phyloP scores from a whole-genome alignment of 805 yeast species.

The Saturnispora gosingensis region DNA sequence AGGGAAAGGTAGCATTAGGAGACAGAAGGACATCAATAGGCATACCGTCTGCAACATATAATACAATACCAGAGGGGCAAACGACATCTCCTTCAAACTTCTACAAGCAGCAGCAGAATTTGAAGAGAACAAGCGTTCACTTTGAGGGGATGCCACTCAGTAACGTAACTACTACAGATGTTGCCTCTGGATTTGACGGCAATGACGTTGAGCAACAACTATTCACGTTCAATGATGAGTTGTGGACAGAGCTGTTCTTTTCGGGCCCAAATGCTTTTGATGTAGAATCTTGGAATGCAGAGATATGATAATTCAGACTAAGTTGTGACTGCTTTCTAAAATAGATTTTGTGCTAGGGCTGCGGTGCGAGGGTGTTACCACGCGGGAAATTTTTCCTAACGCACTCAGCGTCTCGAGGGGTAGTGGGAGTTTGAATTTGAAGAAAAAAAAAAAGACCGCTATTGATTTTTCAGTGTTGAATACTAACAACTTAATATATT shows the following conservation, averaged over 20 bases:
- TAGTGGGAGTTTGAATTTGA: neutral
- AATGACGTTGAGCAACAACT: slow-evolving; percentile 27
- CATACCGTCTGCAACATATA: neutral
- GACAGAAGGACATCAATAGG: neutral
- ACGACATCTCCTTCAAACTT: neutral
- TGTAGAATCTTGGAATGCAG: neutral
- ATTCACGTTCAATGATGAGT: slow-evolving; percentile 55
- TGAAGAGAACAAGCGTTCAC: neutral
- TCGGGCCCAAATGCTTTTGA: slow-evolving; percentile 9
- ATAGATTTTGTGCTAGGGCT: neutral
- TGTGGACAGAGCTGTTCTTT: slow-evolving; percentile 52
- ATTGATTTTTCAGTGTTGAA: neutral
- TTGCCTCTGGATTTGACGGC: neutral
- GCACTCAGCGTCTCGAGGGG: neutral
- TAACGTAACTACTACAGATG: slow-evolving; percentile 1
- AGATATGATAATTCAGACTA: neutral
- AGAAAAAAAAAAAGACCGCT: neutral
- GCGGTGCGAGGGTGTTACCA: slow-evolving; percentile 12
- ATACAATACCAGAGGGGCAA: neutral
- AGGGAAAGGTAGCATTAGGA: neutral
- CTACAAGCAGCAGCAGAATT: neutral
- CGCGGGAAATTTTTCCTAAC: neutral
- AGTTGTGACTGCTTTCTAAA: slow-evolving; percentile 15
- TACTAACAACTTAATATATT: slow-evolving; percentile 7
- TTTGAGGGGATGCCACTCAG: neutral